Conservation (phyloP, 108 stramenopile genomes). For the Mediolabrus comicus region DNA sequence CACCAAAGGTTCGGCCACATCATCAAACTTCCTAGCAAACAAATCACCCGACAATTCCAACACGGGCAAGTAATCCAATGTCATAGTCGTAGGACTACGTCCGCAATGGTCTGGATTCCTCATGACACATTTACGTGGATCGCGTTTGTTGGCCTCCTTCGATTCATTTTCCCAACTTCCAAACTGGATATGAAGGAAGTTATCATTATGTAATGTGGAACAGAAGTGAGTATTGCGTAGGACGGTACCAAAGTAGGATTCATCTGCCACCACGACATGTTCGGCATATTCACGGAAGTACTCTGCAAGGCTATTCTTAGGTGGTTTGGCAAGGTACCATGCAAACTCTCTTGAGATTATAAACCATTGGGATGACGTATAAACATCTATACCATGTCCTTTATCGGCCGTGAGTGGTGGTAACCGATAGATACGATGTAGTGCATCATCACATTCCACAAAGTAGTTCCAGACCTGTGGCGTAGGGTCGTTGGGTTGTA, state of each 20-base stretch:
- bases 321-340: constrained; percentile 72
- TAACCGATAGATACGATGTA: constrained; percentile 92
- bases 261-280: constrained; percentile 94
- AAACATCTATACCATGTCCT: constrained; percentile 71
- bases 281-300: constrained; percentile 77
- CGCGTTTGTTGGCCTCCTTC: constrained; percentile 50
- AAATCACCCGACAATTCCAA: constrained; percentile 82
- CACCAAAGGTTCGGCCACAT: constrained; percentile 57
- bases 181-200: constrained; percentile 90
- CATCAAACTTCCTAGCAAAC: constrained; percentile 88
- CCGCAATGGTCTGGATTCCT: constrained; percentile 88
- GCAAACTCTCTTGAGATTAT: constrained; percentile 90
- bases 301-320: constrained; percentile 68
- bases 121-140: constrained; percentile 86
- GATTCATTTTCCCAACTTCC: constrained; percentile 90
- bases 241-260: constrained; percentile 93
- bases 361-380: constrained; percentile 94
- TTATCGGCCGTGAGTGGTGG: constrained; percentile 55
- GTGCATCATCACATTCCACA: constrained; percentile 93
- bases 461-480: constrained; percentile 87
- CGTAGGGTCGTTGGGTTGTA: constrained; percentile 67
- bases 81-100: constrained; percentile 86
- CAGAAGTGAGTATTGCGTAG: constrained; percentile 88
- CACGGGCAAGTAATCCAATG: constrained; percentile 77
- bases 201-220: constrained; percentile 83